Base-by-base conservation (phyloP, 1,139 yeast genomes). In the Pichia norvegensis region DNA sequence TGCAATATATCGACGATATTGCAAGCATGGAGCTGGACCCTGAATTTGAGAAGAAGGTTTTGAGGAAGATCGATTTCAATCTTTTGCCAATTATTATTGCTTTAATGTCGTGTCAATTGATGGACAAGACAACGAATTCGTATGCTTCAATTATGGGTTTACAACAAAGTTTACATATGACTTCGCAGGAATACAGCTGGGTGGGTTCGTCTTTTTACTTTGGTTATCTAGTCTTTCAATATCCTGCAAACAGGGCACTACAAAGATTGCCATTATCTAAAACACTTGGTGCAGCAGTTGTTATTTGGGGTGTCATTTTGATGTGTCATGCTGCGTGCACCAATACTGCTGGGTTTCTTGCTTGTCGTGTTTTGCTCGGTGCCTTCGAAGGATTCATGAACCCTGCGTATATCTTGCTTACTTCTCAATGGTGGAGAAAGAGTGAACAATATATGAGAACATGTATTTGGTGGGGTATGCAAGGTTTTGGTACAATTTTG, bases 51-150 rank as follows among this genome's bases (percentile, higher is more conserved):
- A 52, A 63, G 59, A 45, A 64, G 53, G 47, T 75, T 13, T 60
- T 69, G 14, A 54, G 75, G 47, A 81, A 79, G 54, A 74, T 78
- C 33, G 56, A 57, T 40, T 38, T 27, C 23, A 44, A 45, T 17
- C 59, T 81, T 54, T 61, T 76, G 52, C 80, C 85, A 0, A 49
- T 79, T 33, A 67, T 79, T 67, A 70, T 78, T 53, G 51, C 71
- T 23, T 60, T 78, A 25, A 76, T 76, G 58, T 70, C 78, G 19
- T 66, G 72, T 40, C 85, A 80, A 60, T 76, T 73, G 51, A 75
- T 80, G 78, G 87, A 81, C 60, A 81, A 81, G 57, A 62, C 71
- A 13, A 66, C 83, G n/a, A 76, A 71, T 40, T 69, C 80, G 20
- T 75, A 74, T 48, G 83, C 85, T 5, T 71, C 83, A 2, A 71